Percentiles rank a stretch among this genome's conserved stretches.
Evolutionary conservation across 2,329 filamentous ascomycete genomes (phyloP).

Genomic region (Sclerotinia nivalis): DNA sequence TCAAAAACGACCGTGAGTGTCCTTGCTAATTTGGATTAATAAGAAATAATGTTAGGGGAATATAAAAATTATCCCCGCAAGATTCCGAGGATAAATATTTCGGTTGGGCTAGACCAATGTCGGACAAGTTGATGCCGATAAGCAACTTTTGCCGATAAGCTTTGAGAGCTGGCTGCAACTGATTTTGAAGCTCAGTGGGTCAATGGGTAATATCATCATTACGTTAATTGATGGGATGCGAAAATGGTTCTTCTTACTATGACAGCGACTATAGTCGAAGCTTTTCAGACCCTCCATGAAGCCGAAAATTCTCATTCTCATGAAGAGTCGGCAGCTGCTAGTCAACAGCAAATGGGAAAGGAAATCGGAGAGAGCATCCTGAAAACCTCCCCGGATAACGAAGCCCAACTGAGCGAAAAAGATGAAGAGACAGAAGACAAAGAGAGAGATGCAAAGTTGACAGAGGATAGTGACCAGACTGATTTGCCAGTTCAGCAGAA

Average conservation of each 20-base stretch:
- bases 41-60: slow-evolving; percentile 10
- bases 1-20: not conserved
- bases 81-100: slow-evolving; percentile 30
- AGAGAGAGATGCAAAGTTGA: not conserved
- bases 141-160: slow-evolving; percentile 28
- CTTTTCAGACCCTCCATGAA: slow-evolving; percentile 48
- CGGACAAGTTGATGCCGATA: slow-evolving; percentile 27
- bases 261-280: slow-evolving; percentile 67
- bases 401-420: not conserved
- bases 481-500: not conserved
- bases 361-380: not conserved
- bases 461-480: not conserved
- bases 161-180: slow-evolving; percentile 5
- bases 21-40: slow-evolving; percentile 17
- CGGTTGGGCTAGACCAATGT: slow-evolving; percentile 33
- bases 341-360: not conserved
- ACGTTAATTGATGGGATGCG: not conserved
- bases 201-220: not conserved
- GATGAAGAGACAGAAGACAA: not conserved
- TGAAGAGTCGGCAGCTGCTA: not conserved
- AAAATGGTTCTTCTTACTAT: slow-evolving; percentile 78
- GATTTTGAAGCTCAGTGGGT: not conserved
- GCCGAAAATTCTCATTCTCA: not conserved
- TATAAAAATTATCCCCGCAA: slow-evolving; percentile 28
- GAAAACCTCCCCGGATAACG: not conserved